These are phyloP conservation scores for Spirogloea muscicola DNA, from an alignment of 139 green algal species.

Conservation along the genomic window DNA sequence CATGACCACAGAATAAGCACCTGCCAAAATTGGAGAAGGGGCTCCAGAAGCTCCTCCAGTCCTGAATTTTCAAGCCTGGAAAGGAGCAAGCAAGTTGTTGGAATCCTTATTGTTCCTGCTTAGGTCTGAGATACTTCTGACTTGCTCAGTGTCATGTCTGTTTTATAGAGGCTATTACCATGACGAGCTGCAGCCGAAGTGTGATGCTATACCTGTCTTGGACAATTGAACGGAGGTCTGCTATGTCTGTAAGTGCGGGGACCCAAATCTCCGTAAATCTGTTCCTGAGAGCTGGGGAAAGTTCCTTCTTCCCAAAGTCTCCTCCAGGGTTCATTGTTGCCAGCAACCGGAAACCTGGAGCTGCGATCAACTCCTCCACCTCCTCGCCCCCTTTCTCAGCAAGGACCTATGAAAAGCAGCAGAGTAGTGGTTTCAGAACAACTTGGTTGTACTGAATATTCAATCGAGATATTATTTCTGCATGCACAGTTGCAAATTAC, in stretches of 20 bases:
- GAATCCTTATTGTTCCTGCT: no score
- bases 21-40: no score
- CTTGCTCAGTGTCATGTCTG: no score
- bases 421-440: no score
- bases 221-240: conserved; percentile 53
- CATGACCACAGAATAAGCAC: no score
- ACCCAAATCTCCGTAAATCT: conserved; percentile 81
- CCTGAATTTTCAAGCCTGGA: no score
- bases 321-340: conserved; percentile 98
- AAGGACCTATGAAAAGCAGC: conserved; percentile 55
- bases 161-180: no score
- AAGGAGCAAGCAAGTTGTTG: no score
- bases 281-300: conserved; percentile 92
- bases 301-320: conserved; percentile 96
- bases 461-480: background rate
- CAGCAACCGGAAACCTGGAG: conserved; percentile 79
- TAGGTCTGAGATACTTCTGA: no score
- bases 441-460: conserved; percentile 6
- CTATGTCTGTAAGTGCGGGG: conserved; percentile 37
- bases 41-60: no score
- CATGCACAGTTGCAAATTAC: background rate
- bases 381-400: conserved; percentile 86
- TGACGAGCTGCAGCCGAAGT: no score
- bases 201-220: conserved; percentile 42
- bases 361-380: conserved; percentile 72